These are phyloP conservation scores for Diaporthe sp. DNA, from an alignment of 2,329 filamentous ascomycete genomes.

Conservation along the genomic window DNA sequence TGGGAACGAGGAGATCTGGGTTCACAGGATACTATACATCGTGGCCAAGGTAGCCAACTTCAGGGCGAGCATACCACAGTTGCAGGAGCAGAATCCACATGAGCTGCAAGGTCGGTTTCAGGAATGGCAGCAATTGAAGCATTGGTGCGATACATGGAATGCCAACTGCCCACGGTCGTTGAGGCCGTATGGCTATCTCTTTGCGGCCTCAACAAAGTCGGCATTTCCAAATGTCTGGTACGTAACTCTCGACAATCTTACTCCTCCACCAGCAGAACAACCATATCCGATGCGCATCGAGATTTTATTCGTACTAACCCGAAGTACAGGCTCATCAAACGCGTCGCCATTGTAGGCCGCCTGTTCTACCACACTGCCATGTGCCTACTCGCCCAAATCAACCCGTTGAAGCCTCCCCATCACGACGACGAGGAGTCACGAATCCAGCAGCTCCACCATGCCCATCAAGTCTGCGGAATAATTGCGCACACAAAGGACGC, in stretches of 20 bases:
- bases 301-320: slow-evolving; percentile 9
- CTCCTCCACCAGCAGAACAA: neutral
- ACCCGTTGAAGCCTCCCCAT: slow-evolving; percentile 73
- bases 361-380: slow-evolving; percentile 92
- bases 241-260: slow-evolving; percentile 47
- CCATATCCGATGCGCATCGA: neutral
- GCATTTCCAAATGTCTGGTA: slow-evolving; percentile 90
- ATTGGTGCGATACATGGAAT: slow-evolving; percentile 88
- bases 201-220: slow-evolving; percentile 78
- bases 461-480: slow-evolving; percentile 90
- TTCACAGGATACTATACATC: slow-evolving; percentile 89
- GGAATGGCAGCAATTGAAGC: slow-evolving; percentile 86
- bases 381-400: slow-evolving; percentile 83
- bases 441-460: slow-evolving; percentile 78
- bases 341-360: slow-evolving; percentile 83
- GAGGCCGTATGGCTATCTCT: slow-evolving; percentile 85
- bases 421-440: slow-evolving; percentile 76
- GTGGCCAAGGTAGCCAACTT: slow-evolving; percentile 91
- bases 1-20: slow-evolving; percentile 86
- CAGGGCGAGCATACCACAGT: slow-evolving; percentile 76
- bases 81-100: slow-evolving; percentile 69
- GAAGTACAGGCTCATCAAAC: slow-evolving; percentile 79
- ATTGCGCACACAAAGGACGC: slow-evolving; percentile 86
- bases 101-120: slow-evolving; percentile 74
- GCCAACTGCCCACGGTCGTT: slow-evolving; percentile 84